Percentiles rank a stretch among this genome's conserved stretches.
Evolutionary conservation across 345 rosid genomes (phyloP).

Genomic region (Dovyalis caffra): DNA sequence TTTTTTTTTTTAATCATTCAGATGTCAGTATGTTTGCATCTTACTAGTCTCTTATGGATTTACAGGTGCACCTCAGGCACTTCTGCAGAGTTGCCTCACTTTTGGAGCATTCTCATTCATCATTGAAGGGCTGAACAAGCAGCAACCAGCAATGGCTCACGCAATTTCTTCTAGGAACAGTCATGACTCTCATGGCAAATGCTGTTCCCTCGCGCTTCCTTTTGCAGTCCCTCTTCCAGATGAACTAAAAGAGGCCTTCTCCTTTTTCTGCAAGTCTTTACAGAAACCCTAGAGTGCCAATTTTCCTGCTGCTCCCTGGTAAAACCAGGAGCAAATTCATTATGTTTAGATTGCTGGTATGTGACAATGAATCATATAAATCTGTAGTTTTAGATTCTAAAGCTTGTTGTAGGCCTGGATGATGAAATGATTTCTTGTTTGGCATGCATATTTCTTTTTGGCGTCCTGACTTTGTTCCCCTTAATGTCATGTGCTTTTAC

Average conservation of each 20-base stretch:
- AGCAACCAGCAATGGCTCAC: constrained; percentile 77
- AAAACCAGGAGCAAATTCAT: not conserved
- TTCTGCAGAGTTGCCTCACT: constrained; percentile 74
- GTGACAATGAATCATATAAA: constrained; percentile 5
- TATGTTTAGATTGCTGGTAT: constrained; percentile 13
- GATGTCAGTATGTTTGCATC: not conserved
- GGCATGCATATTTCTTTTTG: not conserved
- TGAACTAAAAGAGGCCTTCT: constrained; percentile 64
- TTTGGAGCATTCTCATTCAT: constrained; percentile 86
- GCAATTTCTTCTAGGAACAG: constrained; percentile 38
- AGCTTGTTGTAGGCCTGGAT: not conserved
- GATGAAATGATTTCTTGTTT: not conserved
- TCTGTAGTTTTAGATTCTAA: constrained; percentile 1
- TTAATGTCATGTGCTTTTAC: no score
- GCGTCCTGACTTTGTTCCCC: not conserved
- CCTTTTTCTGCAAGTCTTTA: constrained; percentile 62
- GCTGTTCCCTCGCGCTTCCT: constrained; percentile 39
- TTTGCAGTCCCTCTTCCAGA: constrained; percentile 58
- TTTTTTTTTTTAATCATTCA: not conserved
- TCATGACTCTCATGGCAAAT: not conserved
- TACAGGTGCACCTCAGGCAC: constrained; percentile 73
- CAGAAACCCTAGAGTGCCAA: constrained; percentile 37
- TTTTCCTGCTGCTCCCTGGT: constrained; percentile 29
- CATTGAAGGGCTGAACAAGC: constrained; percentile 73
- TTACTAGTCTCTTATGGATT: not conserved